phyloP scores from a whole-genome alignment of 176 grass and related monocot genomes.

The Phyllostachys edulis region DNA sequence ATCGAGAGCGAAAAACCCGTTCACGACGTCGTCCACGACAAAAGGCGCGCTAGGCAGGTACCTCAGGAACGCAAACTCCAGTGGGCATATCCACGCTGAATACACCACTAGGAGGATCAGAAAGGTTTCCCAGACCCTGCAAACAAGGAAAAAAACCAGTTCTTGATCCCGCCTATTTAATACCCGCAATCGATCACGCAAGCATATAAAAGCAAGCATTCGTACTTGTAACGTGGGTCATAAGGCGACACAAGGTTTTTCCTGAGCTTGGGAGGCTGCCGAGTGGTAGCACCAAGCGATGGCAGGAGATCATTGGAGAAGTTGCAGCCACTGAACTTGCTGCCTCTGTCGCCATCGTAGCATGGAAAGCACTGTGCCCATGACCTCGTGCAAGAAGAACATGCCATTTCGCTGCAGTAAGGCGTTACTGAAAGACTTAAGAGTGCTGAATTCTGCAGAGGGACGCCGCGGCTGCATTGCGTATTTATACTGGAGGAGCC shows the following conservation, averaged over 20 bases:
- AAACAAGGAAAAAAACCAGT: background rate
- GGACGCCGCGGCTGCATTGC: slow-evolving; percentile 23
- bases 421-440: background rate
- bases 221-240: slow-evolving; percentile 61
- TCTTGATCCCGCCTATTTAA: background rate
- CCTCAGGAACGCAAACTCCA: slow-evolving; percentile 74
- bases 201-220: no score
- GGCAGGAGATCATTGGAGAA: slow-evolving; percentile 47
- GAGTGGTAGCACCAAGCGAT: slow-evolving; percentile 43
- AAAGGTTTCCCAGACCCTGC: slow-evolving; percentile 70
- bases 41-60: slow-evolving; percentile 60
- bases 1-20: slow-evolving; percentile 64
- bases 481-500: slow-evolving; percentile 37
- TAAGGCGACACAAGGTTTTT: slow-evolving; percentile 51
- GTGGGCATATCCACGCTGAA: slow-evolving; percentile 79
- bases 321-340: slow-evolving; percentile 1
- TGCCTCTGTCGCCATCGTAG: slow-evolving; percentile 2
- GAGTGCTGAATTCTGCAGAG: slow-evolving; percentile 2
- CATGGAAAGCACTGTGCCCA: slow-evolving; percentile 18
- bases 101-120: slow-evolving; percentile 72
- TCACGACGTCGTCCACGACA: slow-evolving; percentile 58
- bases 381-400: slow-evolving; percentile 8
- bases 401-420: slow-evolving; percentile 26
- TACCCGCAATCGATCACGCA: background rate
- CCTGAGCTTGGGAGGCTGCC: slow-evolving; percentile 33